Base-by-base conservation (phyloP, 1,284 basidiomycete genomes). In the Ceratobasidium sp. region DNA sequence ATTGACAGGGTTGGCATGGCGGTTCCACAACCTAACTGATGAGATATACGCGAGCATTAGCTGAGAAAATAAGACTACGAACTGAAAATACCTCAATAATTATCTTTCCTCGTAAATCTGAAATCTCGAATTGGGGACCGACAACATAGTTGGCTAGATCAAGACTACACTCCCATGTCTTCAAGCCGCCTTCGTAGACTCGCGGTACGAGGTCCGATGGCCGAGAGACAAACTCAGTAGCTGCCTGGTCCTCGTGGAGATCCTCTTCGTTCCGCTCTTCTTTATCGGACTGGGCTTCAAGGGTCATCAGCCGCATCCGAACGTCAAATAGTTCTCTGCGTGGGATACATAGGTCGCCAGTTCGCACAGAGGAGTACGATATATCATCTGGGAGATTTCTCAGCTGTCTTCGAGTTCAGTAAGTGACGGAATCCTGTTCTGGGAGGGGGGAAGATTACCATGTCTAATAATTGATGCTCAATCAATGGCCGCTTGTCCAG, bases 121-220 rank as follows among this genome's bases (percentile, higher is more conserved):
- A 1, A 76, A 77, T 79, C 65, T n/a, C 59, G 77, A 65, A 64
- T 1, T 79, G 69, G 7, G 64, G 20, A 13, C 20, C 33, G 33
- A 74, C 61, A 20, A 82, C 85, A 81, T 89, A 91, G 59, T 87
- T 88, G 0, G 93, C 94, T 0, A 99, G 88, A 84, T 99, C 97
- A 15, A 97, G 85, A 50, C 95, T 94, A 80, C 96, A 98, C 84
- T 99, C 97, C 97, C 97, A 99, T 2, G 96, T 98, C 85, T 99
- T 99, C 76, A 99, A 84, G 0, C 97, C 97, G 17, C 97, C 97
- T 85, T 99, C 97, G 82, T 99, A 99, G 0, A 96, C 89, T 0
- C 96, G 93, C 0, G 96, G 95, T 10, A 99, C 90, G 13, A 99
- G 89, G 85, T 99, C 97, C 0, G 95, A 96, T 0, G 94, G 92